Evolutionary conservation across 495 filamentous ascomycete species (phyloP).

Genomic region (Podospora didyma): DNA sequence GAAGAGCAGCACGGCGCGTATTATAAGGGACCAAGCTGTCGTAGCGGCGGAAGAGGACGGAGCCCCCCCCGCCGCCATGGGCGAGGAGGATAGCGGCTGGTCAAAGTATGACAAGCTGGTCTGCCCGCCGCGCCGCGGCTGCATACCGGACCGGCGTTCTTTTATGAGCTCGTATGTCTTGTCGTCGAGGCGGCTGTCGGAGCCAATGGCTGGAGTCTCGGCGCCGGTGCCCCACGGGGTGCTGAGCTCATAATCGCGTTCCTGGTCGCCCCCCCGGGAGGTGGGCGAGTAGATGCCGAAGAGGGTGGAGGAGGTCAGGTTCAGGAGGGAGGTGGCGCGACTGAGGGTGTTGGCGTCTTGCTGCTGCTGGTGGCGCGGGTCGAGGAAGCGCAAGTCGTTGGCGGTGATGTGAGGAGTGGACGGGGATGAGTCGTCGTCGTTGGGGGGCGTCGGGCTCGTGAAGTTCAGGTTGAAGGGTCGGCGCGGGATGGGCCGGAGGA

Average conservation of each 20-base stretch:
- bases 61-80: neutral
- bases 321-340: slow-evolving; percentile 73
- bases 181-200: slow-evolving; percentile 31
- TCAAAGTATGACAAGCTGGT: slow-evolving; percentile 15
- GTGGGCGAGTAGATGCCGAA: slow-evolving; percentile 75
- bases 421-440: slow-evolving; percentile 46
- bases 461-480: slow-evolving; percentile 66
- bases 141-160: neutral
- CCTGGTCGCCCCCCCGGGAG: slow-evolving; percentile 1
- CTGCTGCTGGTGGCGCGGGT: slow-evolving; percentile 27
- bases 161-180: slow-evolving; percentile 26
- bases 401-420: slow-evolving; percentile 23
- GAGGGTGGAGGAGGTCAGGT: slow-evolving; percentile 84
- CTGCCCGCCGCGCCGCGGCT: neutral
- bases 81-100: neutral
- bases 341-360: slow-evolving; percentile 35
- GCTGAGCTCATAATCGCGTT: slow-evolving; percentile 24
- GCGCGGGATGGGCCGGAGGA: slow-evolving; percentile 58
- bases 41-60: neutral
- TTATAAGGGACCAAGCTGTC: slow-evolving; percentile 26
- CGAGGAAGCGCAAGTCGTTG: slow-evolving; percentile 35
- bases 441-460: slow-evolving; percentile 45
- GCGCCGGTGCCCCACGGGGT: slow-evolving; percentile 69
- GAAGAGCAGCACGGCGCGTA: slow-evolving; percentile 67
- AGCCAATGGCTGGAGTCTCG: slow-evolving; percentile 48